A percentile compares a stretch with the other conserved stretches of the same genome.
Conservation (phyloP, 2,329 filamentous ascomycete genomes). For the Pseudopithomyces maydicus region DNA sequence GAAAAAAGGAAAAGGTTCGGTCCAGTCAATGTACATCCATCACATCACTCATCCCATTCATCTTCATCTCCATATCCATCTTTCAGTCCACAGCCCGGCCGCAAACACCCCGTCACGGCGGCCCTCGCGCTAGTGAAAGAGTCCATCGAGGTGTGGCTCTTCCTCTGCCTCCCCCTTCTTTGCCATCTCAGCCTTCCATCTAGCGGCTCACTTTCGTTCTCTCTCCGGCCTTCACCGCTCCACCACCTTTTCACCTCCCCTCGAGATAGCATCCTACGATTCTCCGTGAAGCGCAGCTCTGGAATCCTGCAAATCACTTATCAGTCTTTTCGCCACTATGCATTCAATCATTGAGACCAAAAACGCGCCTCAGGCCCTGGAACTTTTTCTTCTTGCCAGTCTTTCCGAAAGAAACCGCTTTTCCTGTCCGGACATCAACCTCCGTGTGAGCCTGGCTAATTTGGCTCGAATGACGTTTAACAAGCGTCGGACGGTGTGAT, state of each 20-base stretch:
- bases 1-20: too few relatives aligned
- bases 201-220: not conserved
- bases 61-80: too few relatives aligned
- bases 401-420: conserved; percentile 36
- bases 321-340: conserved; percentile 18
- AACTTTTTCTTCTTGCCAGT: conserved; percentile 69
- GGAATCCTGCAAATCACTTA: conserved; percentile 5
- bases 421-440: conserved; percentile 37
- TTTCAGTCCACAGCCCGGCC: not conserved
- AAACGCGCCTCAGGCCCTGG: conserved; percentile 67
- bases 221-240: not conserved
- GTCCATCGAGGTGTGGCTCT: conserved; percentile 7
- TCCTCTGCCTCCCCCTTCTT: not conserved
- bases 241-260: not conserved
- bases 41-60: too few relatives aligned
- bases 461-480: conserved; percentile 26
- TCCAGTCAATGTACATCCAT: too few relatives aligned
- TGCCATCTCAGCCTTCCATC: too few relatives aligned
- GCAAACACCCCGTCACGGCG: conserved; percentile 16
- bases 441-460: conserved; percentile 35
- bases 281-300: not conserved
- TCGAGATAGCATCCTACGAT: not conserved
- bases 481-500: conserved; percentile 17
- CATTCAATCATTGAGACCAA: conserved; percentile 60
- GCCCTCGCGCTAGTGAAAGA: conserved; percentile 16